phyloP scores from a whole-genome alignment of 768 basidiomycete genomes.

The Russula earlei region DNA sequence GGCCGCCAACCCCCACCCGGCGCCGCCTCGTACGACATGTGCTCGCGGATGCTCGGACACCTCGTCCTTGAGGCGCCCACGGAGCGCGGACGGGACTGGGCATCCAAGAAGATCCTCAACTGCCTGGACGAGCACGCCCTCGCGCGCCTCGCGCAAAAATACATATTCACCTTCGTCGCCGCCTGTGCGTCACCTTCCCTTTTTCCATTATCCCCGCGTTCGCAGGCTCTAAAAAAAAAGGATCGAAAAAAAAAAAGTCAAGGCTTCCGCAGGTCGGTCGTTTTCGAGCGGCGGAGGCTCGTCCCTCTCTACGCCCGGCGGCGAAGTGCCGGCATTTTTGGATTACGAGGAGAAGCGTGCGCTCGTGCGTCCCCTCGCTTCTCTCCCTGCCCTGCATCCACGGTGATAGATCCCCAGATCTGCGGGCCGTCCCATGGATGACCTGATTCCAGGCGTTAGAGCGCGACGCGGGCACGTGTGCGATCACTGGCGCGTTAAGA shows the following conservation, averaged over 20 bases:
- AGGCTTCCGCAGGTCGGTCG: conserved; percentile 9
- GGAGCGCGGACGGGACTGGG: conserved; percentile 11
- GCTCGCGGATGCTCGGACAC: conserved; percentile 14
- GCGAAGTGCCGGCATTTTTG: too few species aligned
- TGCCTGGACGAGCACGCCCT: conserved; percentile 15
- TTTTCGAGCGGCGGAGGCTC: not conserved
- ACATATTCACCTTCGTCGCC: conserved; percentile 15
- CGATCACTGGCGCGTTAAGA: conserved; percentile 3
- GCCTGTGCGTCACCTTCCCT: conserved; percentile 10
- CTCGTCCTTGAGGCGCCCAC: conserved; percentile 15
- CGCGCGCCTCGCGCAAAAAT: conserved; percentile 14
- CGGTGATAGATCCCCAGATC: not conserved
- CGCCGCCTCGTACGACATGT: conserved; percentile 16
- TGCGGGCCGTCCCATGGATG: not conserved
- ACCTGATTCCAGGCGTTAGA: not conserved
- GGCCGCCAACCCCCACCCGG: conserved; percentile 12
- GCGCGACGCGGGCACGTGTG: conserved; percentile 7
- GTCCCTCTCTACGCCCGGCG: not conserved
- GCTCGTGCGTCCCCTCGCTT: not conserved
- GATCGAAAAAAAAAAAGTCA: conserved; percentile 4
- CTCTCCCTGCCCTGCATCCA: not conserved
- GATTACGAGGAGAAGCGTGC: conserved; percentile 1
- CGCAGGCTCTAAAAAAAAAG: not conserved
- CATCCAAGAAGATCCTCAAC: conserved; percentile 12
- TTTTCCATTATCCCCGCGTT: not conserved